Conservation (phyloP, 495 filamentous ascomycete genomes). For the Neurospora sp. region DNA sequence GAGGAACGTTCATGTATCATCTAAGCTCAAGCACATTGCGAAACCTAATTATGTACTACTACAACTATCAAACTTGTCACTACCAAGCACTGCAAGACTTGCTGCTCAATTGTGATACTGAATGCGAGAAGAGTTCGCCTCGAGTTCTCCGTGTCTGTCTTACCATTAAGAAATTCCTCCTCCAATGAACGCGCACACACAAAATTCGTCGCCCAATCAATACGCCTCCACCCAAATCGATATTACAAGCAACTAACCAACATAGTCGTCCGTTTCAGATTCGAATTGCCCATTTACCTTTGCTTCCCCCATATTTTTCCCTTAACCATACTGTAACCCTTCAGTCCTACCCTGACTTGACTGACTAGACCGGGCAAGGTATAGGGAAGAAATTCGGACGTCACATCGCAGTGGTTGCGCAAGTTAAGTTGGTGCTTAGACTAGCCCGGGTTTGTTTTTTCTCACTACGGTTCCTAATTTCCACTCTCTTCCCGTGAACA, state of each 20-base stretch:
- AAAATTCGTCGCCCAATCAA: not conserved
- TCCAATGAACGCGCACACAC: not conserved
- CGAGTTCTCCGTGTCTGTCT: not conserved
- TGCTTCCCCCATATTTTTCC: not conserved
- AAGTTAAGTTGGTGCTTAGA: not conserved
- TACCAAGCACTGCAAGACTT: not conserved
- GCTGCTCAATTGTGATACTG: not conserved
- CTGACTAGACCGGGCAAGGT: not conserved
- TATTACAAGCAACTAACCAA: not conserved
- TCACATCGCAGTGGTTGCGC: not conserved
- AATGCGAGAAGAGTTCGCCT: not conserved
- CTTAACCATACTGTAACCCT: not conserved
- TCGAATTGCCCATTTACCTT: not conserved
- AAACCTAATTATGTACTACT: slow-evolving; percentile 10
- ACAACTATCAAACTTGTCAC: not conserved
- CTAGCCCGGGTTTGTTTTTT: not conserved
- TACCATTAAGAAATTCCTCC: not conserved
- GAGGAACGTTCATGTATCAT: not conserved
- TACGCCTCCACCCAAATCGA: not conserved
- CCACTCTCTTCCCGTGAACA: not conserved
- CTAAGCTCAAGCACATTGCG: not conserved
- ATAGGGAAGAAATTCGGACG: not conserved
- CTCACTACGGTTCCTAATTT: not conserved
- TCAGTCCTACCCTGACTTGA: not conserved
- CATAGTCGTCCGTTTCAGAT: not conserved